Evolutionary conservation across 1,284 basidiomycete genomes (phyloP).

Genomic region (Grifola frondosa): DNA sequence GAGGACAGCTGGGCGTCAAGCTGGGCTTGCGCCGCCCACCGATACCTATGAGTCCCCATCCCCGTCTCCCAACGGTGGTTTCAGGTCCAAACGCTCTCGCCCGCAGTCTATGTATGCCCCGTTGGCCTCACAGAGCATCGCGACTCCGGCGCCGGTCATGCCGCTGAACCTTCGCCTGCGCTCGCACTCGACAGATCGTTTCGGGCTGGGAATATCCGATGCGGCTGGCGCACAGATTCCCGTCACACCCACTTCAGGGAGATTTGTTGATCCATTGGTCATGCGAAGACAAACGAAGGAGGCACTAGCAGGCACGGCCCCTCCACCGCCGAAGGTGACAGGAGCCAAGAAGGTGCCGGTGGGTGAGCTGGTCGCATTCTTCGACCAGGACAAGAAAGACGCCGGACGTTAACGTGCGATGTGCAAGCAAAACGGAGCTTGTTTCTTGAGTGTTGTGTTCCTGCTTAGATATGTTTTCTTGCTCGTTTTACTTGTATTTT

Average conservation of each 20-base stretch:
- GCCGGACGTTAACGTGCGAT: not conserved
- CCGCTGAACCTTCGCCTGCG: conserved; percentile 48
- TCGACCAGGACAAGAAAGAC: conserved; percentile 58
- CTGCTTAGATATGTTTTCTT: conserved; percentile 1
- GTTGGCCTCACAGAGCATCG: conserved; percentile 28
- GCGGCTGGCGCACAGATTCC: conserved; percentile 21
- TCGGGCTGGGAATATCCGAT: conserved; percentile 32
- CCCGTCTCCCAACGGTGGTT: conserved; percentile 14
- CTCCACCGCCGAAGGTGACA: conserved; percentile 33
- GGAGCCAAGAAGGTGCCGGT: conserved; percentile 67
- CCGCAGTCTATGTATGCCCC: conserved; percentile 32
- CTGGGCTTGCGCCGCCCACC: conserved; percentile 24
- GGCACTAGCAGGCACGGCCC: conserved; percentile 40
- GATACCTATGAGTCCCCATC: conserved; percentile 22
- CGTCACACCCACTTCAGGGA: conserved; percentile 30
- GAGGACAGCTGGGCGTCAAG: conserved; percentile 41
- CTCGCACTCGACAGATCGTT: conserved; percentile 54
- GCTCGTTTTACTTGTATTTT: conserved; percentile 5
- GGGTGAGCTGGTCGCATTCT: conserved; percentile 78
- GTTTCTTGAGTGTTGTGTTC: not conserved
- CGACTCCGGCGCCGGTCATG: conserved; percentile 27
- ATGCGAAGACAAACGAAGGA: conserved; percentile 62
- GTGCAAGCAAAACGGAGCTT: not conserved
- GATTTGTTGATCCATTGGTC: conserved; percentile 74
- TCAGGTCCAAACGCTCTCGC: conserved; percentile 19